Conservation (phyloP, 225 moss, liverwort and hornwort genomes). For the Rhytidiadelphus loreus region DNA sequence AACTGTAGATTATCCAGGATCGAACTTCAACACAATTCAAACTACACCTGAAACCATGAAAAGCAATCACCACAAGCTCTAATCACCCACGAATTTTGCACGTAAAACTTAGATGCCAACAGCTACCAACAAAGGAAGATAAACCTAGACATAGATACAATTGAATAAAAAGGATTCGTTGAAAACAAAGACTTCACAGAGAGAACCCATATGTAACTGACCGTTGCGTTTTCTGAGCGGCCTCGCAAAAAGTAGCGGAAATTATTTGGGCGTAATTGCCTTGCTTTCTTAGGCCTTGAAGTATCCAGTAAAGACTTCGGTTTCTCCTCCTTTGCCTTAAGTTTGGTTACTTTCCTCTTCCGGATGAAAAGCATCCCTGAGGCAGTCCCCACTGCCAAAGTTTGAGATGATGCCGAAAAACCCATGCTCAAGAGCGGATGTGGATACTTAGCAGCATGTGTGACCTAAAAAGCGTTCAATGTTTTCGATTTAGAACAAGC, state of each 20-base stretch:
- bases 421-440: slow-evolving; percentile 79
- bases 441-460: slow-evolving; percentile 77
- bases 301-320: slow-evolving; percentile 22
- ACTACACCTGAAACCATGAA: background rate
- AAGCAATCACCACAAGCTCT: background rate
- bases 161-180: background rate
- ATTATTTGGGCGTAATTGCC: slow-evolving; percentile 54
- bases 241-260: slow-evolving; percentile 84
- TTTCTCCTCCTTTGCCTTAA: slow-evolving; percentile 10
- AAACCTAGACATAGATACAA: background rate
- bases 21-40: background rate
- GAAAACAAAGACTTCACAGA: background rate
- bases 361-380: slow-evolving; percentile 67
- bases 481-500: background rate
- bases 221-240: slow-evolving; percentile 54
- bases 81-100: background rate
- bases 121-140: background rate
- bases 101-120: background rate
- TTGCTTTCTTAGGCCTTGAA: slow-evolving; percentile 15
- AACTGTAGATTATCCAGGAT: background rate
- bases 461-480: slow-evolving; percentile 37
- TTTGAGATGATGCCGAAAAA: slow-evolving; percentile 51
- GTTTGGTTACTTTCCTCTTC: slow-evolving; percentile 21
- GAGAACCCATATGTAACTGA: slow-evolving; percentile 8
- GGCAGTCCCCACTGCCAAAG: slow-evolving; percentile 75